A percentile compares a stretch with the other conserved stretches of the same genome.
These are phyloP conservation scores for Spizellomyces punctatus DNA, from an alignment of 192 early-diverging fungal species.

Conservation along the genomic window DNA sequence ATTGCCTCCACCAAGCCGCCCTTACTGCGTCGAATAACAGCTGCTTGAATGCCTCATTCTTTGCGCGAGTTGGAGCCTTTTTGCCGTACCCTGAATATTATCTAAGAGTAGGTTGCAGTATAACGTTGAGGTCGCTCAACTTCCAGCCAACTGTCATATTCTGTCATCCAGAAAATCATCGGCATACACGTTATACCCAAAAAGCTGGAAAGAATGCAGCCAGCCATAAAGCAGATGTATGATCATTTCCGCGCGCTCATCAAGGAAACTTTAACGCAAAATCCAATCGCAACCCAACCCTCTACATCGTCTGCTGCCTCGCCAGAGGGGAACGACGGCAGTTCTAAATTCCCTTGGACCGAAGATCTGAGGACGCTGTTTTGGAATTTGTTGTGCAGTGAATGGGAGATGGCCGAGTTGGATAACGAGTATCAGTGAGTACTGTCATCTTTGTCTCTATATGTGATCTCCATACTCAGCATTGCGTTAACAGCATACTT, in stretches of 20 bases:
- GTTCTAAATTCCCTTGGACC: conserved; percentile 25
- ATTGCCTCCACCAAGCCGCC: neutral
- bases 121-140: too few relatives aligned
- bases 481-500: neutral
- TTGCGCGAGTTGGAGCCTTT: conserved; percentile 7
- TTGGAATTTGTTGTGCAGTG: conserved; percentile 41
- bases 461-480: neutral
- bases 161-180: conserved; percentile 17
- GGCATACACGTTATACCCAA: conserved; percentile 18
- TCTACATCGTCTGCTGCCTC: neutral
- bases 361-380: conserved; percentile 5
- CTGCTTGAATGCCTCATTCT: conserved; percentile 20
- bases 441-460: neutral
- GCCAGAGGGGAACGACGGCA: conserved; percentile 7
- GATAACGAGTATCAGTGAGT: conserved; percentile 40
- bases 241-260: conserved; percentile 11
- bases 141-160: too few relatives aligned
- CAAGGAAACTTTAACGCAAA: neutral
- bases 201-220: conserved; percentile 15
- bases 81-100: conserved; percentile 26
- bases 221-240: conserved; percentile 17
- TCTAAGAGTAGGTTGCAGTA: neutral
- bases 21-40: neutral
- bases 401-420: conserved; percentile 43
- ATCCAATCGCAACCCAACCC: neutral